Evolutionary conservation across 1,139 yeast genomes (phyloP), one percentile per base, ranked within the genome.

Genomic region (Candida sp.): DNA sequence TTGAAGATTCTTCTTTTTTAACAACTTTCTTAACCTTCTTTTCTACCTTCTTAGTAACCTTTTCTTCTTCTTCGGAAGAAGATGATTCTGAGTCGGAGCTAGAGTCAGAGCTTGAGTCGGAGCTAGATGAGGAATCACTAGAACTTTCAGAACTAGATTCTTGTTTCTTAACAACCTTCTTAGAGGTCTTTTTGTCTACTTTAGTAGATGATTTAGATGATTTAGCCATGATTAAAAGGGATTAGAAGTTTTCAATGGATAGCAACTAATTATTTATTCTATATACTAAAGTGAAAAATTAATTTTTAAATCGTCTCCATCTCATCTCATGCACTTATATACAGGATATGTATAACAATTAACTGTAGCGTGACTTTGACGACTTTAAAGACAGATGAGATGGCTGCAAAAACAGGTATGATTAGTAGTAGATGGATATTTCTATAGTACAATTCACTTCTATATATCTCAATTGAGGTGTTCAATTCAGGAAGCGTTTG

Each of bases 141-240:
- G 53, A 59, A 36, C 67, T 60, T 38, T 36, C 37, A 27, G 34
- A 34, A 21, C 38, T 30, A 33, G 61, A 53, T 41, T 52, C 61
- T 35, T 47, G 52, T 41, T 56, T 54, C 51, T 43, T 49, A 46
- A 43, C 51, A 40, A 36, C 47, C 52, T 49, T 56, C 44, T 49
- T 42, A 27, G 39, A 46, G 25, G 48, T 46, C 49, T 57, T 66
- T 44, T 48, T 49, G 36, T 53, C 53, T 41, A 54, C 55, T 48
- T 64, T 63, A 34, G 61, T 48, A 32, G 61, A 55, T 50, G 63
- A 57, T 36, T 51, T 54, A 35, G 58, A 53, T 51, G 66, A 48
- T 52, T 63, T 64, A 53, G 68, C 70, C 70, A 65, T 65, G 42
- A 12, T 49, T 22, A 23, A 7, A 15, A 27, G 19, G 25, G 6